These are phyloP conservation scores for Phytopythium delawarense DNA, from an alignment of 352 stramenopile genomes.

Conservation along the genomic window DNA sequence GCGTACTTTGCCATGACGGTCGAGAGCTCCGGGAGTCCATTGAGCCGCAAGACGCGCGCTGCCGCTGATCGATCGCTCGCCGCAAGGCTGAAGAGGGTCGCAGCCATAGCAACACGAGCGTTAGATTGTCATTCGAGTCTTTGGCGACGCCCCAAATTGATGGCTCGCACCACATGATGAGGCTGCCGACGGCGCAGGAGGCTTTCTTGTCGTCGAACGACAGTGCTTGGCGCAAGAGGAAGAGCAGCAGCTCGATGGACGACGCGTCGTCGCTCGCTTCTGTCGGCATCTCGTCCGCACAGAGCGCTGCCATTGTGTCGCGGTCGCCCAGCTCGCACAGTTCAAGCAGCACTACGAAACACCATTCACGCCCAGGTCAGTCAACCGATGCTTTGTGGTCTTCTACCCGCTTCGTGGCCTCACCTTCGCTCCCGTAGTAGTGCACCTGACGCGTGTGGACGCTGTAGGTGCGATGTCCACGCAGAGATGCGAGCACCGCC, in stretches of 20 bases:
- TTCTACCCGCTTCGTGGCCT: background rate
- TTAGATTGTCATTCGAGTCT: no score
- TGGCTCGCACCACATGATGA: conserved; percentile 60
- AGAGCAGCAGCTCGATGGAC: conserved; percentile 64
- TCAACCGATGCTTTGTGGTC: background rate
- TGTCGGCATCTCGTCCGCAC: conserved; percentile 18
- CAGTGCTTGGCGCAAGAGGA: conserved; percentile 63
- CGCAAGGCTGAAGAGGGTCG: conserved; percentile 31
- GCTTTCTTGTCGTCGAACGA: conserved; percentile 81
- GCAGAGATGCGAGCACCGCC: conserved; percentile 60
- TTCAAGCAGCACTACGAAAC: conserved; percentile 50
- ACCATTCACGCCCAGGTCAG: background rate
- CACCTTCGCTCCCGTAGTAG: conserved; percentile 80
- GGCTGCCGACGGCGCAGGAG: conserved; percentile 62
- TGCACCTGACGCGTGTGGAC: conserved; percentile 82
- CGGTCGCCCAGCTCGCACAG: conserved; percentile 66
- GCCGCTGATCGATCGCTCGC: conserved; percentile 50
- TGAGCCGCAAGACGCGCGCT: conserved; percentile 44
- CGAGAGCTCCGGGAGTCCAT: conserved; percentile 65
- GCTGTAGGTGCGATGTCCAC: conserved; percentile 79
- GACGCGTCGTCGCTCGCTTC: conserved; percentile 28
- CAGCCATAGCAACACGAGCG: no score
- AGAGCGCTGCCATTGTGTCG: conserved; percentile 48
- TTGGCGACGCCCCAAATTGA: background rate
- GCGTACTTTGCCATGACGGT: conserved; percentile 72